Base-by-base conservation (phyloP, 805 yeast species). In the Candida tallmaniae region DNA sequence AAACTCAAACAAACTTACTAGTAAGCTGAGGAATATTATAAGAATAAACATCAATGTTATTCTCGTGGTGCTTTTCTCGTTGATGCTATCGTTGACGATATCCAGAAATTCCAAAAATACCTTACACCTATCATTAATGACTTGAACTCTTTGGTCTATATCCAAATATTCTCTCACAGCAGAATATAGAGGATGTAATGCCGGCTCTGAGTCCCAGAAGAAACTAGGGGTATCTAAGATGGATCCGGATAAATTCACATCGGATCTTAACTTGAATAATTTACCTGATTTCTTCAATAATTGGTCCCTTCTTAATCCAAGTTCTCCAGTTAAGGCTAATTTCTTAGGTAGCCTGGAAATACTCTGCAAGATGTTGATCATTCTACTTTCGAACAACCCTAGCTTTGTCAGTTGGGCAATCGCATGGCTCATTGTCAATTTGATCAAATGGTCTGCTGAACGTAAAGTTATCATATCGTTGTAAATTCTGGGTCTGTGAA, bases 201-300 rank as follows among this genome's bases (percentile, higher is more conserved):
- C 89, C 4, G 98, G 98, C 60, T 93, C 98, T 42, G 74, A 32
- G 20, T 89, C 84, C 98, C 98, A 93, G 58, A 93, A 93, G 52
- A 86, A 88, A 42, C 87, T 96, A 0, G 98, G 98, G 0, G 96
- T 88, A 51, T 93, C 98, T 35, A 93, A 67, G 15, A 93, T 88
- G 44, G 85, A 85, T 8, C 96, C 85, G 4, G 90, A 81, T 32
- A 93, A 63, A 54, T 93, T 93, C 4, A 93, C 97, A 58, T 93
- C 97, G 10, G 89, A 96, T 32, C 97, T 69, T 19, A 93, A 59
- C 49, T 88, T 89, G 68, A 90, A 90, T 30, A 93, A 63, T 52
- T 83, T 80, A 6, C 98, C 98, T 1, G 95, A 84, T 51, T 90
- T 87, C 51, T 82, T 86, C 42, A 90, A 55, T 16, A 93, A 68